phyloP scores from a whole-genome alignment of 192 early-diverging fungal species.

The Coemansia sp. region DNA sequence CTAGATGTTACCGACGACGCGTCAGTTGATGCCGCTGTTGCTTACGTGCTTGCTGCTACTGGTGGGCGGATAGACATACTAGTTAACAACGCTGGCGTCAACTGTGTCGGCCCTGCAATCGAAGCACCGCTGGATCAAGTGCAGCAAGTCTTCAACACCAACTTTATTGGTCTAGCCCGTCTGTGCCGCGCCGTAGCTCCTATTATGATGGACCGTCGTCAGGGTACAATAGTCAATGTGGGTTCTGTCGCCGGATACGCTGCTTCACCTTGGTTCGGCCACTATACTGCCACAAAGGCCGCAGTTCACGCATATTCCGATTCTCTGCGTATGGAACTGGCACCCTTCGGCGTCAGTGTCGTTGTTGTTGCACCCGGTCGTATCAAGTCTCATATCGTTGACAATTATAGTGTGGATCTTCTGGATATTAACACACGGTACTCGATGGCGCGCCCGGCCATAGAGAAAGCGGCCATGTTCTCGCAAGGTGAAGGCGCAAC shows the following conservation, averaged over 20 bases:
- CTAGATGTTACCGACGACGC: slow-evolving; percentile 37
- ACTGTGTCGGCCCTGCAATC: slow-evolving; percentile 54
- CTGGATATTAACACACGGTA: slow-evolving; percentile 55
- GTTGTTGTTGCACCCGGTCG: slow-evolving; percentile 65
- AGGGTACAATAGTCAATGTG: slow-evolving; percentile 67
- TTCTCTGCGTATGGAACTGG: slow-evolving; percentile 64
- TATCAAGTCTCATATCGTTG: slow-evolving; percentile 66
- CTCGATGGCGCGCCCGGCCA: slow-evolving; percentile 40
- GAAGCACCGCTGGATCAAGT: slow-evolving; percentile 47
- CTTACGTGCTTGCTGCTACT: slow-evolving; percentile 12
- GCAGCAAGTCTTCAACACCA: slow-evolving; percentile 61
- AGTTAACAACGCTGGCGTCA: slow-evolving; percentile 72
- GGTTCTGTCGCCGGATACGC: slow-evolving; percentile 67
- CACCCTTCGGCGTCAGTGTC: slow-evolving; percentile 66
- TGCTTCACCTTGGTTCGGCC: slow-evolving; percentile 64
- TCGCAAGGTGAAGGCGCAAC: slow-evolving; percentile 59
- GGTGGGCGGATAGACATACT: slow-evolving; percentile 60
- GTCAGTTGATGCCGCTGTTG: slow-evolving; percentile 22
- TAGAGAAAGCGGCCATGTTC: slow-evolving; percentile 49
- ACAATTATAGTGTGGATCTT: slow-evolving; percentile 31
- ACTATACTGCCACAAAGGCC: slow-evolving; percentile 63
- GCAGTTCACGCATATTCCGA: slow-evolving; percentile 68
- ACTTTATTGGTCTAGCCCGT: slow-evolving; percentile 61
- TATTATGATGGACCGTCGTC: slow-evolving; percentile 58
- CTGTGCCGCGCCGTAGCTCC: slow-evolving; percentile 60